These are phyloP conservation scores for Colletotrichum cereale DNA, from an alignment of 2,329 filamentous ascomycete species.

Conservation along the genomic window DNA sequence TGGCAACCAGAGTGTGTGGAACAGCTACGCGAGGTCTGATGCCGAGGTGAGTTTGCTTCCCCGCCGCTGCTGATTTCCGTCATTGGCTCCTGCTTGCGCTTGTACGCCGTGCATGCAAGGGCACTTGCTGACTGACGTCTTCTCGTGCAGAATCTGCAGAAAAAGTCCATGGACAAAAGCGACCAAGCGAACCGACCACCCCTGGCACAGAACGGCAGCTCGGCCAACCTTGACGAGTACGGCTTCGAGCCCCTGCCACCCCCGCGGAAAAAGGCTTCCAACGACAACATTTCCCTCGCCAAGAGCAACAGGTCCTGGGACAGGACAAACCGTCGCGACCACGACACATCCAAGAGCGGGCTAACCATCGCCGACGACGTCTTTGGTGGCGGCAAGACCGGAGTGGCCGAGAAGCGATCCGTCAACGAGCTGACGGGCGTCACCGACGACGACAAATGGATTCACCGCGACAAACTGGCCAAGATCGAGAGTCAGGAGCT, in stretches of 20 bases:
- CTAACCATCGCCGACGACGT: conserved; percentile 48
- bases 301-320: conserved; percentile 38
- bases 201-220: conserved; percentile 43
- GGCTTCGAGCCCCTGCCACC: conserved; percentile 42
- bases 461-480: conserved; percentile 86
- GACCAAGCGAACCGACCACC: conserved; percentile 39
- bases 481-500: conserved; percentile 85
- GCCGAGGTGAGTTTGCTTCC: conserved; percentile 52
- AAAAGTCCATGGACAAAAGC: conserved; percentile 30
- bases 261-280: conserved; percentile 53
- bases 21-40: conserved; percentile 47
- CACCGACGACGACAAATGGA: conserved; percentile 76
- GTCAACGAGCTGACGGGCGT: conserved; percentile 44
- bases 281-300: conserved; percentile 48
- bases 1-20: conserved; percentile 61
- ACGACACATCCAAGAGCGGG: conserved; percentile 41
- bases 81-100: conserved; percentile 8
- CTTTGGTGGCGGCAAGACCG: conserved; percentile 29
- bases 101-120: background rate
- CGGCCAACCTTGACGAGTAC: conserved; percentile 40
- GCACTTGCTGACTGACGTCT: conserved; percentile 14
- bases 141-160: conserved; percentile 40
- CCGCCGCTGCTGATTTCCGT: background rate
- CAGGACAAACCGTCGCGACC: conserved; percentile 33
- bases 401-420: conserved; percentile 44